These are phyloP conservation scores for Polygonum maritimum DNA, from an alignment of 148 eudicot genomes.

Conservation along the genomic window DNA sequence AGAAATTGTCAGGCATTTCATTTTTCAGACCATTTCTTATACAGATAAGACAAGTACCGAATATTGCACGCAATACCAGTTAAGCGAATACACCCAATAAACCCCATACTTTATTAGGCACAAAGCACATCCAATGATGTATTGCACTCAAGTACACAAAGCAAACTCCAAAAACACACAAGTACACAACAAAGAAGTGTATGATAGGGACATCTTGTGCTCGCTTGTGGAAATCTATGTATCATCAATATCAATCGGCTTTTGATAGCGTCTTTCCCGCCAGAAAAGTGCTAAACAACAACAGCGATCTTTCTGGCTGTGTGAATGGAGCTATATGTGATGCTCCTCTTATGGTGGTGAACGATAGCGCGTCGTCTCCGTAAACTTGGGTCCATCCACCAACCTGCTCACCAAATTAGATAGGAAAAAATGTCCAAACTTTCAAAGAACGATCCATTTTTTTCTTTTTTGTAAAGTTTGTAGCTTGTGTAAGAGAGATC, in stretches of 20 bases:
- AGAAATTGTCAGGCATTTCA: not conserved
- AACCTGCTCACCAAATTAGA: constrained; percentile 14
- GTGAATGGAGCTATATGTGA: constrained; percentile 39
- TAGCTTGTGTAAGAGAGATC: not conserved
- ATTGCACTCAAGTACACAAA: not conserved
- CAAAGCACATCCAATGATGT: not conserved
- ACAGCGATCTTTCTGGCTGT: constrained; percentile 37
- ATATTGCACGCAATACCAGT: not conserved
- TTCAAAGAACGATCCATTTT: not conserved
- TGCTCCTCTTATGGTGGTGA: constrained; percentile 40
- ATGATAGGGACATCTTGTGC: not conserved
- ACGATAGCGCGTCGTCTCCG: constrained; percentile 17
- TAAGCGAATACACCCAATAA: not conserved
- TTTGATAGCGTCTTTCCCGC: constrained; percentile 17
- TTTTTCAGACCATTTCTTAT: not conserved
- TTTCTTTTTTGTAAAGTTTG: not conserved
- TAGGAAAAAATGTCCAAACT: constrained; percentile 15
- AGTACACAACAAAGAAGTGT: not conserved
- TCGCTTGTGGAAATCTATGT: not conserved
- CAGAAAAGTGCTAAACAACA: constrained; percentile 27
- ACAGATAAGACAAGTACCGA: not conserved
- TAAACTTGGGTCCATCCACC: constrained; percentile 38
- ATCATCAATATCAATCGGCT: not conserved
- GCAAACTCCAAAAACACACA: not conserved
- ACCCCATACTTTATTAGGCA: not conserved